Percentiles rank a stretch among this genome's conserved stretches.
These are phyloP conservation scores for Graphium sp. DNA, from an alignment of 2,329 filamentous ascomycete species.

Conservation along the genomic window DNA sequence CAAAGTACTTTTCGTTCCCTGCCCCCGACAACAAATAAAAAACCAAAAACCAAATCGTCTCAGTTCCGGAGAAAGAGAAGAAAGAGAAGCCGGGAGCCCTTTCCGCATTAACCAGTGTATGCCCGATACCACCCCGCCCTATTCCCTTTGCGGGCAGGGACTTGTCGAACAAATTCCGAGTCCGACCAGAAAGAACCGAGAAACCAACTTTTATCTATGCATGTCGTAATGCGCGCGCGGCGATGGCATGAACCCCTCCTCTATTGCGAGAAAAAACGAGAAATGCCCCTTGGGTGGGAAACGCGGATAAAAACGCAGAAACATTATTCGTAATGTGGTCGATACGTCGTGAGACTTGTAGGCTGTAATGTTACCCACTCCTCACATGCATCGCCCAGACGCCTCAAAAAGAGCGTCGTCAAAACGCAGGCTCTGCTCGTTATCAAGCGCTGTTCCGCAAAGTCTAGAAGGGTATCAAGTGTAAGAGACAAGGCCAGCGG, in stretches of 20 bases:
- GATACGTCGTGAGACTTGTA: slow-evolving; percentile 15
- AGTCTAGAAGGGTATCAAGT: no score
- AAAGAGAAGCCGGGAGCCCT: slow-evolving; percentile 3
- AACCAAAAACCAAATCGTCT: slow-evolving; percentile 1
- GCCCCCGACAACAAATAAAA: slow-evolving; percentile 1
- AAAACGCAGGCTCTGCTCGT: no score
- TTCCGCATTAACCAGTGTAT: slow-evolving; percentile 9
- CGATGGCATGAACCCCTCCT: slow-evolving; percentile 24
- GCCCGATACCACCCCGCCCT: no score
- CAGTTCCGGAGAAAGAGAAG: slow-evolving; percentile 4
- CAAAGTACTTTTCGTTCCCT: no score
- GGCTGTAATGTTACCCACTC: no score
- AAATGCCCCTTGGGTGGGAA: slow-evolving; percentile 19
- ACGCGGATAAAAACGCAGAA: slow-evolving; percentile 15
- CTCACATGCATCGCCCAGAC: no score
- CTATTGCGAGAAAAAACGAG: slow-evolving; percentile 17
- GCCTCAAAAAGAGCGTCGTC: no score
- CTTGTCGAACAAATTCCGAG: no score
- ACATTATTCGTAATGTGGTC: slow-evolving; percentile 15
- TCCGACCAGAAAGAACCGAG: no score
- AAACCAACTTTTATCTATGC: slow-evolving; percentile 53
- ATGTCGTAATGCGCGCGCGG: slow-evolving; percentile 15
- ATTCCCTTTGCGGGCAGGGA: no score
- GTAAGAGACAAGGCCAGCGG: no score
- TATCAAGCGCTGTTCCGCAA: no score